Base-by-base conservation (phyloP, 495 filamentous ascomycete genomes). In the Pseudoneurospora amorphoporcata region DNA sequence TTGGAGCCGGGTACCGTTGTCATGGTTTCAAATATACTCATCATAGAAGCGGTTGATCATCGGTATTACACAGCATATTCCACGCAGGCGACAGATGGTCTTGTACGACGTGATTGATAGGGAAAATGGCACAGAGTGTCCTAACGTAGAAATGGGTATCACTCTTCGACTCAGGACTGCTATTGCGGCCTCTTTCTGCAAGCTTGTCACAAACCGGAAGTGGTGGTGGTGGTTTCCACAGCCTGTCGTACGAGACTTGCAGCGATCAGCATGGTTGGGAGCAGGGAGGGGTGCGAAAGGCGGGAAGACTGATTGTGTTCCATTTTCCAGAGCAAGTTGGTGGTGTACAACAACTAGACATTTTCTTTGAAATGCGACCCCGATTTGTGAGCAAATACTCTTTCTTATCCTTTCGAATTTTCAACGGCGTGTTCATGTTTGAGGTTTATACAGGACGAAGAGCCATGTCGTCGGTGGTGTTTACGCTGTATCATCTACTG, bases 221-320 rank as follows among this genome's bases (percentile, higher is more conserved):
- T 65, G 12, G 29, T 35, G 53, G 53, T 65, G 14, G 53, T 65
- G 53, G 23, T 61, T 61, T 10, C 53, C 53, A 61, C 53, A 61
- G 53, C 29, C 53, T 35, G 58, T 77, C 70, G 72, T 76, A 76
- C 74, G 72, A 77, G 69, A 53, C 58, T 19, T 70, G 74, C 72
- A 71, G 69, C 61, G 76, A 77, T 77, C 76, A 76, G 72, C 74
- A 68, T 41, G 12, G 29, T 65, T 65, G 14, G n/a, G 37, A 70
- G 17, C 74, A 45, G 9, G 39, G 32, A 29, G 9, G 35, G 42
- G 39, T 12, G 16, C 32, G 2, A 37, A 45, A 23, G 14, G 16
- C 2, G 3, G 68, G 53, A 65, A 65, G 29, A 65, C 17, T 58
- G 45, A 61, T 61, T 61, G 53, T 65, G 23, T 35, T 65, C 53